phyloP scores from a whole-genome alignment of 495 filamentous ascomycete species.

The Tuber aestivum region DNA sequence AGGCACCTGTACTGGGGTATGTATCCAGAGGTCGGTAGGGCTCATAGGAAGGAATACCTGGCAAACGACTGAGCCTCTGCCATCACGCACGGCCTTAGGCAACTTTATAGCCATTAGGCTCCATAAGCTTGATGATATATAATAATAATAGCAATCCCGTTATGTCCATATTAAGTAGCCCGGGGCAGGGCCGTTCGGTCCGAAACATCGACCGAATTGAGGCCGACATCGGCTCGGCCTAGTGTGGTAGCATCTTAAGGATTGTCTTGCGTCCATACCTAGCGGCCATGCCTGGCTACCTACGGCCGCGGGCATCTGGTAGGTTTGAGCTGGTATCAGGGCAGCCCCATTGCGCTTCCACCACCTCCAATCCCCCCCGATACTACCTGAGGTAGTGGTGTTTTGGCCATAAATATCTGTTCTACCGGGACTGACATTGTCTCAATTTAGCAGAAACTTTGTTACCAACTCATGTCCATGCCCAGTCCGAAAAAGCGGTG shows the following conservation, averaged over 20 bases:
- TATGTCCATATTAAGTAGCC: too few relatives aligned
- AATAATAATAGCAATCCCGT: neutral
- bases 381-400: neutral
- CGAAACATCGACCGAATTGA: too few relatives aligned
- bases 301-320: too few relatives aligned
- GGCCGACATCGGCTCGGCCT: too few relatives aligned
- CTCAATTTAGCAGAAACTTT: neutral
- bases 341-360: neutral
- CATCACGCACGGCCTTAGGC: neutral
- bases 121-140: neutral
- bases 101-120: neutral
- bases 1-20: neutral
- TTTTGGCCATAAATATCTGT: neutral
- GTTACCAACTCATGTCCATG: neutral
- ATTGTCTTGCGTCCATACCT: too few relatives aligned
- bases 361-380: neutral
- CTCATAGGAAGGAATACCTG: neutral
- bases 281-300: too few relatives aligned
- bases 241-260: too few relatives aligned
- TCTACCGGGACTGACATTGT: neutral
- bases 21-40: neutral
- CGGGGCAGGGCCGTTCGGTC: too few relatives aligned
- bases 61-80: neutral
- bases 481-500: too few relatives aligned
- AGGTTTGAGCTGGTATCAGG: too few relatives aligned